phyloP scores from a whole-genome alignment of 208 protist species.

The Trypanosoma platydactyli region DNA sequence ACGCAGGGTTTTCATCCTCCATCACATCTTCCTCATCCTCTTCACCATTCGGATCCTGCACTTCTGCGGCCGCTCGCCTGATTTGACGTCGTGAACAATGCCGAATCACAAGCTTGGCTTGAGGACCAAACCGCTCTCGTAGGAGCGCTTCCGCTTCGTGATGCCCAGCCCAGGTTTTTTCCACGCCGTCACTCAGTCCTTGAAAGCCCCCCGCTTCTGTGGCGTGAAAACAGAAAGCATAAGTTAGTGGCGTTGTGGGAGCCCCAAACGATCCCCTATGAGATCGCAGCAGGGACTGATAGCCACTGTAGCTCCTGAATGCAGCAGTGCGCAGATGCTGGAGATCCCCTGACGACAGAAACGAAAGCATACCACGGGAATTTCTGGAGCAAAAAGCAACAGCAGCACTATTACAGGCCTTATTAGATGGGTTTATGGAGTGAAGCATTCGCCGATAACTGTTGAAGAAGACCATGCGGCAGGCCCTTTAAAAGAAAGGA shows the following conservation, averaged over 20 bases:
- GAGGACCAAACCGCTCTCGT: constrained; percentile 65
- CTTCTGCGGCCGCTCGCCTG: neutral
- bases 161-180: constrained; percentile 2
- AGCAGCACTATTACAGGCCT: too few relatives aligned
- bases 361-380: too few relatives aligned
- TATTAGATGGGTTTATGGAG: too few relatives aligned
- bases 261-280: too few relatives aligned
- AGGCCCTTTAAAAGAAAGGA: neutral
- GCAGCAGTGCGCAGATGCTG: too few relatives aligned
- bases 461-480: too few relatives aligned
- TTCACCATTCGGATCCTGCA: neutral
- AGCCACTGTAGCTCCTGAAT: too few relatives aligned
- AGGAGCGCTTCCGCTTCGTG: constrained; percentile 54
- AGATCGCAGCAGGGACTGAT: too few relatives aligned
- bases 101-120: constrained; percentile 72
- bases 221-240: neutral
- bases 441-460: too few relatives aligned
- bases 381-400: too few relatives aligned
- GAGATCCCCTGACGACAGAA: too few relatives aligned
- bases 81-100: constrained; percentile 31
- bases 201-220: neutral
- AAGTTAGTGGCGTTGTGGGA: neutral
- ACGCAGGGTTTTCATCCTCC: constrained; percentile 30
- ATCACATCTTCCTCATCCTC: constrained; percentile 16
- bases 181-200: neutral